Evolutionary conservation across 768 basidiomycete species (phyloP), one percentile per base, ranked within the genome.

Genomic region (Pulveroboletus ravenelii): DNA sequence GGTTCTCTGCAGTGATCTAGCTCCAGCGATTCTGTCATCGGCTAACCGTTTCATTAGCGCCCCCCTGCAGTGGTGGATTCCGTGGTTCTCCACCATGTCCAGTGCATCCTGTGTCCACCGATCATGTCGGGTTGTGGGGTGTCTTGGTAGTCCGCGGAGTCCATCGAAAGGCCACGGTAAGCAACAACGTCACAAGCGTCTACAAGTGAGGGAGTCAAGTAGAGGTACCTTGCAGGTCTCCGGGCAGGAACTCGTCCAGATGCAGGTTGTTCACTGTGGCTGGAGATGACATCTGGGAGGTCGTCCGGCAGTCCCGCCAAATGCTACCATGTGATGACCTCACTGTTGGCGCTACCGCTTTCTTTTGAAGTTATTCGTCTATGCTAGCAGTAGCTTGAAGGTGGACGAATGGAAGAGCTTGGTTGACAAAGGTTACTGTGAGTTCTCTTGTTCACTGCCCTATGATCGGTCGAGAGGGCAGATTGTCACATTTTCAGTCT

Each of bases 41-140:
- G 32, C 14, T 34, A 14, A 14, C 6, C 4, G 13, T 34, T 15
- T 34, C 13, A 6, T 34, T 34, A 34, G 14, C 6, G 32, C 6
- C 13, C 32, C 35, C 10, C 32, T 34, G 14, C 10, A 31, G 13
- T 14, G 12, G 3, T 13, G 14, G 32, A 14, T 34, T 34, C 32
- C 13, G 14, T 34, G 13, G 32, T 14, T 12, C 32, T 32, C 32
- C 32, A 8, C 87, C 93, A 61, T n/a, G 3, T 15, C 15, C 15
- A 98, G 76, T 3, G 94, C 95, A 64, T 98, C 96, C 50, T 93
- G 82, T 96, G 97, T 98, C 96, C 96, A 99, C 30, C 79, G 13
- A 87, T 78, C 94, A 98, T 96, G 48, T 84, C 83, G 25, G 84
- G 78, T 79, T 58, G 81, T 83, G 25, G 84, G 79, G 79, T 58